phyloP scores from a whole-genome alignment of 352 stramenopile species.

The Globisporangium paddicum region DNA sequence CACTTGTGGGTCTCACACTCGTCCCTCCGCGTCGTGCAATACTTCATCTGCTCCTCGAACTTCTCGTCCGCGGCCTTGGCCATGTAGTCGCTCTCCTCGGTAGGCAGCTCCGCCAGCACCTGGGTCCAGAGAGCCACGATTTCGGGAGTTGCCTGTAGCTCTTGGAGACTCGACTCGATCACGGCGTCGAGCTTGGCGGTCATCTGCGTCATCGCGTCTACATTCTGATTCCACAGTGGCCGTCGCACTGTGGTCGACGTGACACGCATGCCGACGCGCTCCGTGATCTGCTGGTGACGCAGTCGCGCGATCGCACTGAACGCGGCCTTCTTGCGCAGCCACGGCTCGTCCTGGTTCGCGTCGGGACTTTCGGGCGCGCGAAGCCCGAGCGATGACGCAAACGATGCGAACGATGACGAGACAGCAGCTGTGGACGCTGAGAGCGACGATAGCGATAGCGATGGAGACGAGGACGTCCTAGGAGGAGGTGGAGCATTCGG shows the following conservation, averaged over 20 bases:
- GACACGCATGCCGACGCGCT: constrained; percentile 16
- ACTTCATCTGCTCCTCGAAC: constrained; percentile 66
- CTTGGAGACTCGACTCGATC: constrained; percentile 26
- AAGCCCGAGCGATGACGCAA: constrained; percentile 10
- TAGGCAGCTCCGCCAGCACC: constrained; percentile 34
- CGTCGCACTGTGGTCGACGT: neutral
- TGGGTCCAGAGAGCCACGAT: constrained; percentile 28
- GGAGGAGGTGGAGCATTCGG: neutral
- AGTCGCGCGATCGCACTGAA: constrained; percentile 1
- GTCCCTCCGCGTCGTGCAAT: constrained; percentile 22
- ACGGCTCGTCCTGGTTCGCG: constrained; percentile 4
- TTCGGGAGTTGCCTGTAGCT: constrained; percentile 13
- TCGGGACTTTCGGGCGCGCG: constrained; percentile 1
- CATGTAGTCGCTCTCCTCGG: constrained; percentile 45
- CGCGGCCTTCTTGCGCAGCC: constrained; percentile 9
- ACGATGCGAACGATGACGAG: neutral
- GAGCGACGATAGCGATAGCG: constrained; percentile 1
- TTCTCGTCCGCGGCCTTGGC: constrained; percentile 46
- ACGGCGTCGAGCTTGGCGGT: constrained; percentile 36
- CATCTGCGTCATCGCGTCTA: constrained; percentile 23
- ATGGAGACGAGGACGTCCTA: neutral
- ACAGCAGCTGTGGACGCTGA: constrained; percentile 1
- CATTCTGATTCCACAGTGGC: neutral
- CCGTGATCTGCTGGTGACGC: constrained; percentile 14
- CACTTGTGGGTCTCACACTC: constrained; percentile 23